Percentiles rank a stretch among this genome's conserved stretches.
phyloP scores from a whole-genome alignment of 108 stramenopile species.

The Fragilariopsis cylindrus region DNA sequence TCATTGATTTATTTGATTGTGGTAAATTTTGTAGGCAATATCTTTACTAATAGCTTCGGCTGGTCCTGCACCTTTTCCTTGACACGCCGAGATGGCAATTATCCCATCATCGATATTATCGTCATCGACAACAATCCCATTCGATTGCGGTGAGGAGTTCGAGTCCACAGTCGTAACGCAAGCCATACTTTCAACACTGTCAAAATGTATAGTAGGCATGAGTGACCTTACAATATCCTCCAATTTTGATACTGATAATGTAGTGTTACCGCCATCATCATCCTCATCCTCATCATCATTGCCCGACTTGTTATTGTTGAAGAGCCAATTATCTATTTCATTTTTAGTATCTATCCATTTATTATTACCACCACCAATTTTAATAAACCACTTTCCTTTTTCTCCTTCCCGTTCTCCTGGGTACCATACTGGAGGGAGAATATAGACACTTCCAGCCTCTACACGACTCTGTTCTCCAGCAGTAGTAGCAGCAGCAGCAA shows the following conservation, averaged over 20 bases:
- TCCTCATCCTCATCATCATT: not conserved
- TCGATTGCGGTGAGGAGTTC: no score
- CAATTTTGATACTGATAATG: not conserved
- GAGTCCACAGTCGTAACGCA: not conserved
- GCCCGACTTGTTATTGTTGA: not conserved
- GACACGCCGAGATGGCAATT: slow-evolving; percentile 1
- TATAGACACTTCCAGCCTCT: slow-evolving; percentile 12
- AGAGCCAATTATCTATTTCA: not conserved
- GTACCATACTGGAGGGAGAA: not conserved
- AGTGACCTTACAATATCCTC: not conserved
- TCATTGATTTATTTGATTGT: no score
- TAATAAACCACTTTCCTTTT: not conserved
- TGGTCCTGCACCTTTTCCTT: slow-evolving; percentile 10
- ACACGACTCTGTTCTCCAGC: not conserved
- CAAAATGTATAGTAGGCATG: not conserved
- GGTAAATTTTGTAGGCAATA: not conserved
- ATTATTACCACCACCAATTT: slow-evolving; percentile 3
- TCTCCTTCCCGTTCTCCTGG: not conserved
- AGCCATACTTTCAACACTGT: not conserved
- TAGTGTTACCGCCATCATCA: not conserved
- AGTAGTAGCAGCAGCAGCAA: not conserved
- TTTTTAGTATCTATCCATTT: not conserved
- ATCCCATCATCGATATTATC: not conserved
- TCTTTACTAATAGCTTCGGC: slow-evolving; percentile 1
- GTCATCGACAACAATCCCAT: not conserved